phyloP scores from a whole-genome alignment of 2,329 filamentous ascomycete genomes.

The Aspergillus quadrilineatus region DNA sequence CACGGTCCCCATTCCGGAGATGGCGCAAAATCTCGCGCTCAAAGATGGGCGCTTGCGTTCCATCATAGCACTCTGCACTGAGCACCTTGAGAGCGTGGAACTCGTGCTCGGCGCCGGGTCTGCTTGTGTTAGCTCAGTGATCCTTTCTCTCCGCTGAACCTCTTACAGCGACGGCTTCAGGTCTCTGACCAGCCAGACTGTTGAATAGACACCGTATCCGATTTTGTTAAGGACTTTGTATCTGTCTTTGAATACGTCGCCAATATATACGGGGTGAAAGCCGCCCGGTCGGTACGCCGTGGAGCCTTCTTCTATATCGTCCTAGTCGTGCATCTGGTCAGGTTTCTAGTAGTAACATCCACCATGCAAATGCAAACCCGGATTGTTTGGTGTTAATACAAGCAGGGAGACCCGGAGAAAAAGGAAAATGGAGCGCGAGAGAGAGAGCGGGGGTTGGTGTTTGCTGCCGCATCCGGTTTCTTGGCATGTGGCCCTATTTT shows the following conservation, averaged over 20 bases:
- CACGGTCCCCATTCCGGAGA: neutral
- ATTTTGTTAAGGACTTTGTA: conserved; percentile 91
- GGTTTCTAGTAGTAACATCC: no score
- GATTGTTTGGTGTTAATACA: no score
- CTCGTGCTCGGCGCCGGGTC: conserved; percentile 17
- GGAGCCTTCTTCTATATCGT: no score
- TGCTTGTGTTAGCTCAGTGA: conserved; percentile 11
- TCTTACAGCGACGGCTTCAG: conserved; percentile 51
- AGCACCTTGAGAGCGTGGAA: conserved; percentile 27
- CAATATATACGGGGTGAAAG: conserved; percentile 71
- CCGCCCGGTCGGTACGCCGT: conserved; percentile 79
- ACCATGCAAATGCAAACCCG: no score
- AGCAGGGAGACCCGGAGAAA: no score
- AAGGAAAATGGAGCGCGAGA: no score
- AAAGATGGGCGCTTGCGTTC: conserved; percentile 22
- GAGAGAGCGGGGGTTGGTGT: no score
- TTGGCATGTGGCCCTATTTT: no score
- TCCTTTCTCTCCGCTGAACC: neutral
- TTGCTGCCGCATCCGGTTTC: no score
- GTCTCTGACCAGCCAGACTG: conserved; percentile 76
- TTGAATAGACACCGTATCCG: conserved; percentile 93
- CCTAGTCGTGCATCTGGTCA: no score
- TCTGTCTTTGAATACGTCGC: conserved; percentile 84
- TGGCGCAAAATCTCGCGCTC: conserved; percentile 25
- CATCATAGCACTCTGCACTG: conserved; percentile 28